phyloP scores from a whole-genome alignment of 257 asterid genomes.

The Phtheirospermum japonicum region DNA sequence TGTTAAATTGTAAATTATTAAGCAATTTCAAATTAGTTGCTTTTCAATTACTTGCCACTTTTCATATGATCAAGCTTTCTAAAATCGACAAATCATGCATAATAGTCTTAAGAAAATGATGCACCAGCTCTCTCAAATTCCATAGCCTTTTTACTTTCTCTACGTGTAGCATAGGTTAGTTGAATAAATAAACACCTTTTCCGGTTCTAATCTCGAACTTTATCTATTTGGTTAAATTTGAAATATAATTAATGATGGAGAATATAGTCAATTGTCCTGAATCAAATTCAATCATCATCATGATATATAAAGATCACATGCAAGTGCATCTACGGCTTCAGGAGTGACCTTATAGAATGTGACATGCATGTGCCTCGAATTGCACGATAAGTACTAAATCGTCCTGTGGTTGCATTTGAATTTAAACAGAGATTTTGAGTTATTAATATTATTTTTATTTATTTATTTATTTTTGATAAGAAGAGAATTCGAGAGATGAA shows the following conservation, averaged over 20 bases:
- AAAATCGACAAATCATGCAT: background rate
- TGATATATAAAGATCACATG: background rate
- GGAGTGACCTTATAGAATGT: background rate
- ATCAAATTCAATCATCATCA: background rate
- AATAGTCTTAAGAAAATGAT: background rate
- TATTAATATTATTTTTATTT: too few species aligned
- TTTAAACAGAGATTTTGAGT: too few species aligned
- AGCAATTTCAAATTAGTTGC: too few species aligned
- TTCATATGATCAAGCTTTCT: background rate
- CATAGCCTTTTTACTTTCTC: too few species aligned
- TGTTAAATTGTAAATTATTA: too few species aligned
- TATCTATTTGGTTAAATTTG: too few species aligned
- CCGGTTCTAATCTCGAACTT: too few species aligned
- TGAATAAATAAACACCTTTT: too few species aligned
- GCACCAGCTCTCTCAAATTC: too few species aligned
- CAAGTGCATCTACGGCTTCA: background rate
- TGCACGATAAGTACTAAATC: background rate
- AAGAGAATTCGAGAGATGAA: background rate
- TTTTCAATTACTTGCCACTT: background rate
- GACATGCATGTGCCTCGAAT: background rate
- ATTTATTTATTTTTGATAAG: background rate
- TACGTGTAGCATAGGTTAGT: too few species aligned
- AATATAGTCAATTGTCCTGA: background rate
- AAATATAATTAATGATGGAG: too few species aligned
- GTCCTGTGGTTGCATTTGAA: background rate